Evolutionary conservation across 2,329 filamentous ascomycete genomes (phyloP).

Genomic region (Tolypocladium inflatum): DNA sequence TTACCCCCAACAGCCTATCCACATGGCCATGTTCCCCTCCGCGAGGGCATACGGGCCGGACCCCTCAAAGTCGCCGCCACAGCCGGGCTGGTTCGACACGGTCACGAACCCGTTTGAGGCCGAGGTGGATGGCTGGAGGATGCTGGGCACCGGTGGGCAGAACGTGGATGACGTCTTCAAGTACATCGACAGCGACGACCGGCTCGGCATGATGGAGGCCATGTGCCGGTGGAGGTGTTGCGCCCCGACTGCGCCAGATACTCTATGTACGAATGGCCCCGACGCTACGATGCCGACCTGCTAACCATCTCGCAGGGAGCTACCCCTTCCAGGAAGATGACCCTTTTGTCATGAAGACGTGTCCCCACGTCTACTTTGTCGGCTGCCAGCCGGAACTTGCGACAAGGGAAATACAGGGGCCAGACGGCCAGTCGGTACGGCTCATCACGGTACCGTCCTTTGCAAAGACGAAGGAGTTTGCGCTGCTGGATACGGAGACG

Average conservation of each 20-base stretch:
- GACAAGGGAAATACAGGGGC: slow-evolving; percentile 58
- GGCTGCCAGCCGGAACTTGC: slow-evolving; percentile 76
- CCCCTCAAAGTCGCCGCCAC: slow-evolving; percentile 21
- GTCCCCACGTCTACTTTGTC: slow-evolving; percentile 85
- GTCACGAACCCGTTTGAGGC: slow-evolving; percentile 93
- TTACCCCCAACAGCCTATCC: slow-evolving; percentile 87
- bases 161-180: slow-evolving; percentile 91
- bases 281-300: slow-evolving; percentile 6
- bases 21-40: slow-evolving; percentile 80
- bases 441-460: slow-evolving; percentile 82
- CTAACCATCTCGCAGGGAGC: slow-evolving; percentile 51
- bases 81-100: slow-evolving; percentile 70
- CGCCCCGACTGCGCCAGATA: slow-evolving; percentile 92
- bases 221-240: slow-evolving; percentile 88
- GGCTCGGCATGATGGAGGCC: slow-evolving; percentile 84
- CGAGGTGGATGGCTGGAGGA: slow-evolving; percentile 80
- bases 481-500: slow-evolving; percentile 79
- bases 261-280: slow-evolving; percentile 57
- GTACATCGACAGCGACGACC: slow-evolving; percentile 70
- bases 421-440: slow-evolving; percentile 60
- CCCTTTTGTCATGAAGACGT: slow-evolving; percentile 75
- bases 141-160: slow-evolving; percentile 83
- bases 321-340: slow-evolving; percentile 95
- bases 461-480: slow-evolving; percentile 64
- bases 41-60: slow-evolving; percentile 57